A percentile compares a stretch with the other conserved stretches of the same genome.
phyloP scores from a whole-genome alignment of 2,329 filamentous ascomycete genomes.

The Malbranchea cinnamomea region DNA sequence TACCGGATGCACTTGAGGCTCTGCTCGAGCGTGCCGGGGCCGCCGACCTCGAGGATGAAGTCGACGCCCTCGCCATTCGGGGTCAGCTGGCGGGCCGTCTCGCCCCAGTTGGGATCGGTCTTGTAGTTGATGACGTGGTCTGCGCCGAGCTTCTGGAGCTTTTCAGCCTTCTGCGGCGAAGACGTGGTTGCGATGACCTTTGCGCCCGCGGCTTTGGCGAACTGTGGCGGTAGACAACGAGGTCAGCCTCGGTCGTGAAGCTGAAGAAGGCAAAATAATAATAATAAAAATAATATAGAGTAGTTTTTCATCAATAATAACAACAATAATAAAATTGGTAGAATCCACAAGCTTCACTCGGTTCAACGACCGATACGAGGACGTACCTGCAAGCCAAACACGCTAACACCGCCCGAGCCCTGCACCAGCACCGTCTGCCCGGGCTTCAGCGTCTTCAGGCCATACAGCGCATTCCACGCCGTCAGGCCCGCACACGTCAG shows the following conservation, averaged over 20 bases:
- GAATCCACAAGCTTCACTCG: no score
- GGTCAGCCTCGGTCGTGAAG: not conserved
- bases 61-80: conserved; percentile 42
- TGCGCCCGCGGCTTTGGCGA: conserved; percentile 37
- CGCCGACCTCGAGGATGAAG: conserved; percentile 52
- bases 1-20: conserved; percentile 38
- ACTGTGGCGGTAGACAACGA: conserved; percentile 14
- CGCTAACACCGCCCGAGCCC: conserved; percentile 45
- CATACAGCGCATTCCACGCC: conserved; percentile 52
- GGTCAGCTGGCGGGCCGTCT: conserved; percentile 36
- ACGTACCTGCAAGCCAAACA: conserved; percentile 36
- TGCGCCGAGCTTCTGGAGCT: conserved; percentile 42
- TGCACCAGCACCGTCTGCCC: conserved; percentile 45
- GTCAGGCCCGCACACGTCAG: conserved; percentile 48
- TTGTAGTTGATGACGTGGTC: conserved; percentile 48
- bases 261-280: no score
- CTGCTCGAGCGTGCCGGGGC: conserved; percentile 44
- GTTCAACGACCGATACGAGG: conserved; percentile 3
- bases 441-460: conserved; percentile 37
- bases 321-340: no score
- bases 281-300: no score
- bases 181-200: conserved; percentile 46
- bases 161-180: conserved; percentile 38
- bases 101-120: conserved; percentile 43
- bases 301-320: no score